Percentiles rank a stretch among this genome's conserved stretches.
These are phyloP conservation scores for Mortierella sp. DNA, from an alignment of 371 early-diverging fungal species.

Conservation along the genomic window DNA sequence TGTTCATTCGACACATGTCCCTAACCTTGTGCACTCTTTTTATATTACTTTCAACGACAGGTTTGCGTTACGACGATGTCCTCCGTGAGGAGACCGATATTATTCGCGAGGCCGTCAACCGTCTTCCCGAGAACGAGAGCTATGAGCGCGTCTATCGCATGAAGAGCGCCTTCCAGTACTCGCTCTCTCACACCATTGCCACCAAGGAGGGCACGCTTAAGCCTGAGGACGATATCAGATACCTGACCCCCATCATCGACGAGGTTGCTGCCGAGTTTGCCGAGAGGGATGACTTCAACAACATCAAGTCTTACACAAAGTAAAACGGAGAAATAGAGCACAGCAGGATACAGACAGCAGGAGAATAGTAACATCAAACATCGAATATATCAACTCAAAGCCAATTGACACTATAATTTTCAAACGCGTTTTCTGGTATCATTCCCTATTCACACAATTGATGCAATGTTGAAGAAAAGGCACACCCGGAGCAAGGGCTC, in stretches of 20 bases:
- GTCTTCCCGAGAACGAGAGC: slow-evolving; percentile 80
- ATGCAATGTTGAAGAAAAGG: no score
- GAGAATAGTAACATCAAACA: neutral
- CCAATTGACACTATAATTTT: no score
- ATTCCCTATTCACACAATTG: no score
- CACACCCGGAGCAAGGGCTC: no score
- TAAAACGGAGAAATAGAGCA: slow-evolving; percentile 1
- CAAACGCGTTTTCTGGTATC: no score
- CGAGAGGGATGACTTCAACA: slow-evolving; percentile 81
- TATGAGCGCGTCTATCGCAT: slow-evolving; percentile 88
- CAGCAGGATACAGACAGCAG: neutral
- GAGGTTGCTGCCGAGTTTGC: slow-evolving; percentile 86
- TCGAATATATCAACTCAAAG: no score
- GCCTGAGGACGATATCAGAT: slow-evolving; percentile 81
- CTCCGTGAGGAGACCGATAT: slow-evolving; percentile 87
- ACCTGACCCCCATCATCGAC: slow-evolving; percentile 88
- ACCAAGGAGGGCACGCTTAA: slow-evolving; percentile 83
- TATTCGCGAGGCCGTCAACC: slow-evolving; percentile 88
- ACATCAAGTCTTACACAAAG: slow-evolving; percentile 32
- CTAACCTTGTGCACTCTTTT: no score
- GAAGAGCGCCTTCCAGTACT: slow-evolving; percentile 84
- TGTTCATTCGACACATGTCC: no score
- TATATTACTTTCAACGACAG: slow-evolving; percentile 55
- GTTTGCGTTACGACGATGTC: slow-evolving; percentile 93
- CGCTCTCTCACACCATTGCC: slow-evolving; percentile 77